Evolutionary conservation across 495 filamentous ascomycete genomes (phyloP).

Genomic region (Cairneyella variabilis): DNA sequence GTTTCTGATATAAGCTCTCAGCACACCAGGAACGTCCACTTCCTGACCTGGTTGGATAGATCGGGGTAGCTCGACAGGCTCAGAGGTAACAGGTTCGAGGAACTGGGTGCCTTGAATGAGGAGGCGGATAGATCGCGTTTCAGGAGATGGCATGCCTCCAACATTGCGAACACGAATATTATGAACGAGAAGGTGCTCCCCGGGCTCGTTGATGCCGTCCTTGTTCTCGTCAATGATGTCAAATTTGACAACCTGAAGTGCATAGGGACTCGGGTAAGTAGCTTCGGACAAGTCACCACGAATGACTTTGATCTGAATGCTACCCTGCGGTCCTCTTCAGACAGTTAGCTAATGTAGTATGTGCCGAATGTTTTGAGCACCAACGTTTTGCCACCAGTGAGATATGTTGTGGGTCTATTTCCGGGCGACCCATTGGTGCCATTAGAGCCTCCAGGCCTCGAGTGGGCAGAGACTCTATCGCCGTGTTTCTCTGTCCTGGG

Average conservation of each 20-base stretch:
- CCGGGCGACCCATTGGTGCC: conserved; percentile 29
- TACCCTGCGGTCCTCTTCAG: conserved; percentile 24
- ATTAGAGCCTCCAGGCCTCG: conserved; percentile 6
- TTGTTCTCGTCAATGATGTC: conserved; percentile 41
- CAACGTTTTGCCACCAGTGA: conserved; percentile 21
- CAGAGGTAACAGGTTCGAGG: conserved; percentile 17
- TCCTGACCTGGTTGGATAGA: conserved; percentile 22
- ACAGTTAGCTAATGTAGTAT: not conserved
- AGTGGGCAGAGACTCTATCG: conserved; percentile 1
- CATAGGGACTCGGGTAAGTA: conserved; percentile 33
- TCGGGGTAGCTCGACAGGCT: conserved; percentile 21
- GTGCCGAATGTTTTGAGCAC: too few species aligned
- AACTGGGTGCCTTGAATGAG: conserved; percentile 23
- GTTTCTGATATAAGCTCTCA: conserved; percentile 25
- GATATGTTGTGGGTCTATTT: conserved; percentile 10
- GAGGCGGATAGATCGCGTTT: conserved; percentile 9
- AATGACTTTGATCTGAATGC: conserved; percentile 29
- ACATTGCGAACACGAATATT: conserved; percentile 37
- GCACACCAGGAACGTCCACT: conserved; percentile 18
- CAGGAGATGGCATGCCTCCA: conserved; percentile 23
- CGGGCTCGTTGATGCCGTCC: conserved; percentile 44
- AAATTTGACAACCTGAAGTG: conserved; percentile 34
- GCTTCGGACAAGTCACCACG: conserved; percentile 28
- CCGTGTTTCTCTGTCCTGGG: conserved; percentile 13
- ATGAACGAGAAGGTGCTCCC: conserved; percentile 37